These are phyloP conservation scores for Alternaria rosae DNA, from an alignment of 2,329 filamentous ascomycete species.

Conservation along the genomic window DNA sequence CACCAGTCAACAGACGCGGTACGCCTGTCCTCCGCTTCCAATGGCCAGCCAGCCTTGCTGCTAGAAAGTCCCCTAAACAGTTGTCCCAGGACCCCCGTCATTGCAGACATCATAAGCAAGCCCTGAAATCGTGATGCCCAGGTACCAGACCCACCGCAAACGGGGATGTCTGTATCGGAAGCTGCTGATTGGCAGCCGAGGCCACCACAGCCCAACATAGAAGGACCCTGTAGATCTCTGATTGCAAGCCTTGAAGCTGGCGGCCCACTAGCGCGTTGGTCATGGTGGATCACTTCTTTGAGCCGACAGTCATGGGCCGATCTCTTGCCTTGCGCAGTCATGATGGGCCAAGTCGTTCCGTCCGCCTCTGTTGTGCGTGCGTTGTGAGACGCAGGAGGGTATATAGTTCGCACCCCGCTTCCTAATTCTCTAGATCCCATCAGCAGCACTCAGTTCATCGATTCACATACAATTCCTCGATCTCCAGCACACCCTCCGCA, in stretches of 20 bases:
- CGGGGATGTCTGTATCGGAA: constrained; percentile 19
- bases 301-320: constrained; percentile 29
- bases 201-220: constrained; percentile 9
- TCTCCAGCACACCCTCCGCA: constrained; percentile 5
- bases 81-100: constrained; percentile 19
- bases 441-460: not conserved
- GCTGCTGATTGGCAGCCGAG: constrained; percentile 16
- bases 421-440: not conserved
- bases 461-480: constrained; percentile 9
- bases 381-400: constrained; percentile 22
- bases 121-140: constrained; percentile 8
- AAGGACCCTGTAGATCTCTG: constrained; percentile 46
- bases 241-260: constrained; percentile 24
- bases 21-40: not conserved
- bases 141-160: constrained; percentile 4
- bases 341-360: constrained; percentile 18
- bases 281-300: constrained; percentile 28
- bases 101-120: constrained; percentile 25
- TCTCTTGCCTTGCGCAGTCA: constrained; percentile 31
- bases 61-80: constrained; percentile 22
- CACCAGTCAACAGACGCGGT: constrained; percentile 9
- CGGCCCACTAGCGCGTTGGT: constrained; percentile 1
- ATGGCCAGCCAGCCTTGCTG: constrained; percentile 15
- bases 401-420: constrained; percentile 37
- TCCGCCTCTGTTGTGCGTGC: constrained; percentile 10